Base-by-base conservation (phyloP, 176 grass and related monocot species). In the Luzula sylvatica region DNA sequence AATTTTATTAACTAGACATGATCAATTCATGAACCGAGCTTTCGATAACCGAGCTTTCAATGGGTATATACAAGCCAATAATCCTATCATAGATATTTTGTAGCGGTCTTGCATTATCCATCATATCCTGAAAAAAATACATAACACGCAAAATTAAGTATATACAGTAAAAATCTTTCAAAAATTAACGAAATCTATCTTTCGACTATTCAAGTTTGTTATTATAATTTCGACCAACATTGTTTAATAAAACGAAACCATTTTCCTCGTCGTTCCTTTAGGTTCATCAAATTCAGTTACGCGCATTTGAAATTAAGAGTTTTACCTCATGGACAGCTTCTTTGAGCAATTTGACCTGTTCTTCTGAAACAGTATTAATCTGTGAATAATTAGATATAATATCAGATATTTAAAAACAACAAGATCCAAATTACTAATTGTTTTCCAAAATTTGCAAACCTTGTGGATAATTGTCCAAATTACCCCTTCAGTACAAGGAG, bases 401-500 rank as follows among this genome's bases (percentile, higher is more conserved):
- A 38, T 16, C 8, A 9, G 7, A 22, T 52, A 24, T 12, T 18
- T 16, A 12, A 23, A 1, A 3, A 0, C 0, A 51, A 22, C 11
- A 28, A 14, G 3, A 67, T 20, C 7, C 3, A 16, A 47, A 2
- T n/a, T 40, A 14, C 29, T 56, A 11, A 23, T 20, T 26, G 25
- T 38, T 23, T 54, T 46, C 12, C 2, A 17, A n/a, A n/a, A n/a
- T n/a, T n/a, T 9, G 43, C 73, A 3, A 65, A 79, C 87, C 76
- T 50, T 78, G 14, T 58, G 72, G 50, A 72, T 23, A 29, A 95
- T 35, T 3, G 79, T 87, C 83, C 83, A 95, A 44, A 81, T 40
- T 27, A 95, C 83, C 20, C 88, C 88, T 42, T 95, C 79, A 3
- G 44, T 72, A 73, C 88, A 87, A 15, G 69, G 73, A 13, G 83